These are phyloP conservation scores for Coemansia nantahalensis DNA, from an alignment of 192 early-diverging fungal species.

Conservation along the genomic window DNA sequence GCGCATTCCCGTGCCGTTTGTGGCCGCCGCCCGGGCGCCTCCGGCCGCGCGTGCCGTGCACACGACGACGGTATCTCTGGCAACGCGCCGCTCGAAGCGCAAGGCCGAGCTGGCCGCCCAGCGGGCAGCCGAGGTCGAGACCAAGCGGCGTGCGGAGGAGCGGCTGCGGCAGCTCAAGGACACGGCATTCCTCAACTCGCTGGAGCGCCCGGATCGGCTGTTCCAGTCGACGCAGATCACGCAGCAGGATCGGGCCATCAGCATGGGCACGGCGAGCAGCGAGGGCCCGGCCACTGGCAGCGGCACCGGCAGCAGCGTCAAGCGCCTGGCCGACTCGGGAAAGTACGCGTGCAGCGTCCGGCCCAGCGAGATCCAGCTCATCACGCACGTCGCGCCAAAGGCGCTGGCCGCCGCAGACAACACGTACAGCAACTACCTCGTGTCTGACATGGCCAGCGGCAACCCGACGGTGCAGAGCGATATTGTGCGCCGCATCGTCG, in stretches of 20 bases:
- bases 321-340: constrained; percentile 34
- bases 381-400: constrained; percentile 42
- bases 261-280: constrained; percentile 12
- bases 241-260: constrained; percentile 33
- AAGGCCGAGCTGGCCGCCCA: constrained; percentile 46
- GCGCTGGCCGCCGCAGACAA: constrained; percentile 9
- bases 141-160: constrained; percentile 24
- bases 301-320: constrained; percentile 11
- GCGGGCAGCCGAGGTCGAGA: constrained; percentile 42
- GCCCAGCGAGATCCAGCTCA: constrained; percentile 23
- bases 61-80: constrained; percentile 14
- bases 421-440: constrained; percentile 7
- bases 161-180: constrained; percentile 45
- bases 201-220: constrained; percentile 28
- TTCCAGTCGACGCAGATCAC: constrained; percentile 48
- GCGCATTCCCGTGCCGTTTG: neutral
- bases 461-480: constrained; percentile 51
- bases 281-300: neutral
- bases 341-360: constrained; percentile 23
- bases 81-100: constrained; percentile 32
- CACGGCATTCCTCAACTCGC: constrained; percentile 52
- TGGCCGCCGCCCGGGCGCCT: neutral
- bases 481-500: constrained; percentile 66
- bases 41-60: constrained; percentile 24
- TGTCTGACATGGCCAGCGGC: constrained; percentile 15